Conservation (phyloP, 257 asterid species). For the Petunia secreta region DNA sequence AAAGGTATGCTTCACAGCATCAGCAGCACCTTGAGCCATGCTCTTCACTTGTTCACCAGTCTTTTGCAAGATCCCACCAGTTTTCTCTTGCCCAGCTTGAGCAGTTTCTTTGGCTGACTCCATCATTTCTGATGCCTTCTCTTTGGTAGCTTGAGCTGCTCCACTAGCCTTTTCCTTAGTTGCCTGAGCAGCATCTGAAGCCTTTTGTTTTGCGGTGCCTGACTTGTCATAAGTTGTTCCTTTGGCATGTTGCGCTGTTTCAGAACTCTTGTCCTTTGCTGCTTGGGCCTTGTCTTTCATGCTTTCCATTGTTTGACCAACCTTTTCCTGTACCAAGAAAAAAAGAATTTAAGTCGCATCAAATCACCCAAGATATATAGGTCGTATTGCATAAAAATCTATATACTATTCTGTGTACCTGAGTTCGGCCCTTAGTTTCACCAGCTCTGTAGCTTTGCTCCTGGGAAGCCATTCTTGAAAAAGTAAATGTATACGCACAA, state of each 20-base stretch:
- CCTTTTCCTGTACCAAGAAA: conserved; percentile 81
- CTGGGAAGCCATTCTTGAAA: conserved; percentile 57
- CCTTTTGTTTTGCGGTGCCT: conserved; percentile 35
- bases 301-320: conserved; percentile 54
- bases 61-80: conserved; percentile 63
- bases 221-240: conserved; percentile 32
- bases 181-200: conserved; percentile 22
- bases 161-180: conserved; percentile 55
- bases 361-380: too few species aligned
- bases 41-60: conserved; percentile 45
- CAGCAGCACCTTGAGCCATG: conserved; percentile 77
- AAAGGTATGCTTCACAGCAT: conserved; percentile 59
- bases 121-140: conserved; percentile 61
- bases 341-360: too few species aligned
- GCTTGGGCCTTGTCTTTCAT: conserved; percentile 57
- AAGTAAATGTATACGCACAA: too few species aligned
- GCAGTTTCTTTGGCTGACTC: conserved; percentile 66
- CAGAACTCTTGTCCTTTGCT: conserved; percentile 46
- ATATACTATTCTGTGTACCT: too few species aligned
- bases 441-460: conserved; percentile 66
- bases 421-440: conserved; percentile 81
- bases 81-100: conserved; percentile 67
- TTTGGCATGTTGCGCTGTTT: conserved; percentile 29
- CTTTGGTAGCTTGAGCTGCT: conserved; percentile 67
- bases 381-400: too few species aligned